Percentiles rank a stretch among this genome's conserved stretches.
phyloP scores from a whole-genome alignment of 2,329 filamentous ascomycete species.

The Penicillium sp. region DNA sequence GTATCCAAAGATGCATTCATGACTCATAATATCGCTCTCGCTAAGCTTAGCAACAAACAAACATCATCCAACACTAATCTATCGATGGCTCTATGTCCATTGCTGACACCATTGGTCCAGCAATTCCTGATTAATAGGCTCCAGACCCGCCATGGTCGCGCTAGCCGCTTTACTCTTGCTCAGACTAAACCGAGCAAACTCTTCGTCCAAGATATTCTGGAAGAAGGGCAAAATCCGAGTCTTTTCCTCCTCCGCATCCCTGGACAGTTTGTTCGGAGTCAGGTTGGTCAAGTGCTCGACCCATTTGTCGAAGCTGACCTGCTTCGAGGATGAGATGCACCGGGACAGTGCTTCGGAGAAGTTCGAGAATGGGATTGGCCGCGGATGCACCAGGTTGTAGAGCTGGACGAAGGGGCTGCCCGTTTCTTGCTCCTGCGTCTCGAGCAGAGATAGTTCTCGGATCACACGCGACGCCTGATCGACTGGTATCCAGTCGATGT shows the following conservation, averaged over 20 bases:
- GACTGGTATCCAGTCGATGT: conserved; percentile 13
- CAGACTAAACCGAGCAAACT: background rate
- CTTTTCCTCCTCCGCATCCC: conserved; percentile 12
- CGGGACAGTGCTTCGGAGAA: conserved; percentile 8
- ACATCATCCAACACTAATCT: too few relatives aligned
- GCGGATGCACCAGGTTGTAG: conserved; percentile 11
- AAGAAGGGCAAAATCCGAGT: conserved; percentile 10
- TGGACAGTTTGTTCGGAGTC: conserved; percentile 9
- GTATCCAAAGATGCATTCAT: too few relatives aligned
- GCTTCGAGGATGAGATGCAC: conserved; percentile 8
- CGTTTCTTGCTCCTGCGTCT: conserved; percentile 4
- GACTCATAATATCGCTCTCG: too few relatives aligned
- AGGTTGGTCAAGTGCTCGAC: conserved; percentile 7
- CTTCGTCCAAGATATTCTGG: conserved; percentile 5
- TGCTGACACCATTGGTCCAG: conserved; percentile 9
- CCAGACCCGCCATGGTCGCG: conserved; percentile 8
- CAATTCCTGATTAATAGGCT: conserved; percentile 4
- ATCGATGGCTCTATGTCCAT: conserved; percentile 8
- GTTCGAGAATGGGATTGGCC: conserved; percentile 4
- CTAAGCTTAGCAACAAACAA: too few relatives aligned
- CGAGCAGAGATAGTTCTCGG: conserved; percentile 4
- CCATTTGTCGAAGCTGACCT: conserved; percentile 9
- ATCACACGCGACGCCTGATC: conserved; percentile 9
- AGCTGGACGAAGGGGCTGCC: conserved; percentile 10
- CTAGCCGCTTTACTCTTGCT: conserved; percentile 9